Conservation (phyloP, 2,329 filamentous ascomycete genomes). For the Colletotrichum endophyticum region DNA sequence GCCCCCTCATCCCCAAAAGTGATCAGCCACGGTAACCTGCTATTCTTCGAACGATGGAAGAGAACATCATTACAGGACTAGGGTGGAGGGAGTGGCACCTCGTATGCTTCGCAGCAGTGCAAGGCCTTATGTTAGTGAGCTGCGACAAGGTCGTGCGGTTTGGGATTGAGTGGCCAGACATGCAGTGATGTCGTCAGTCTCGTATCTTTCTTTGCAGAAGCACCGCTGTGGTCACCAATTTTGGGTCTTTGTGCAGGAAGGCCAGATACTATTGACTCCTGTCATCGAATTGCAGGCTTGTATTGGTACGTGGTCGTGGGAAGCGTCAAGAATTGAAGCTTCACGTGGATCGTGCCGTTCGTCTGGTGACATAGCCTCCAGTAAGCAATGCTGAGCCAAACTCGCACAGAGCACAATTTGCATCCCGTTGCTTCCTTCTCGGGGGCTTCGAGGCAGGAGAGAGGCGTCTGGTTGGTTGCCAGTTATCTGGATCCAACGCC, state of each 20-base stretch:
- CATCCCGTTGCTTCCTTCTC: neutral
- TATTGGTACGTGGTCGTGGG: neutral
- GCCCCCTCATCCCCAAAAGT: neutral
- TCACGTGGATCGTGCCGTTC: neutral
- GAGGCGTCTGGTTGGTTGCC: neutral
- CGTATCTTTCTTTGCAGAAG: neutral
- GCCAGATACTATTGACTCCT: neutral
- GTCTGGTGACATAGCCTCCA: neutral
- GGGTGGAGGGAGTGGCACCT: conserved; percentile 4
- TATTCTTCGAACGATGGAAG: neutral
- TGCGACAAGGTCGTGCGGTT: conserved; percentile 12
- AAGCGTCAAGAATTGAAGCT: neutral
- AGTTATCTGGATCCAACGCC: neutral
- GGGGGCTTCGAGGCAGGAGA: neutral
- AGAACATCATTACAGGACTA: neutral
- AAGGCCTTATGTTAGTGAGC: neutral
- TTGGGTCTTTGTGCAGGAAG: neutral
- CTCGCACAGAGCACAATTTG: neutral
- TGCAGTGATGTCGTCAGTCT: conserved; percentile 16
- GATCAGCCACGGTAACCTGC: neutral
- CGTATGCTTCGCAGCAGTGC: neutral
- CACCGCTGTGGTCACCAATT: neutral
- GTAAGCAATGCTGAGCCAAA: neutral
- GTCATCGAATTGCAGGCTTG: neutral
- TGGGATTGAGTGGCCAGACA: conserved; percentile 9